Evolutionary conservation across 2,329 filamentous ascomycete genomes (phyloP), one percentile per base, ranked within the genome.

Genomic region (Pseudogymnoascus sp.): DNA sequence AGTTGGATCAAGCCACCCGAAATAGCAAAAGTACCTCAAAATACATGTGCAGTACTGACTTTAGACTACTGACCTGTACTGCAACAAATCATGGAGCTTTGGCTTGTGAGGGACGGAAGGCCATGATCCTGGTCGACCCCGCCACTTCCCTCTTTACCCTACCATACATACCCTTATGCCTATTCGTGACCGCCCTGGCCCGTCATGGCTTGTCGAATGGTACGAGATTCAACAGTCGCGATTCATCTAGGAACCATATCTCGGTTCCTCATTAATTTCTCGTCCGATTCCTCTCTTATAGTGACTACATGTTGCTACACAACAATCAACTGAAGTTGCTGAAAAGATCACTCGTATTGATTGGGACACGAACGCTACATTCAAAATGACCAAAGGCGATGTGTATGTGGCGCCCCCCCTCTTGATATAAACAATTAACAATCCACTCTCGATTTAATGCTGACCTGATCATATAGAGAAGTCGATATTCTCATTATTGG

Each of bases 401-500:
- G 49, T 62, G 61, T 62, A 56, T 38, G 61, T 62, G 31, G 42
- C 40, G 40, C 28, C 60, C 16, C 36, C 21, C 60, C 21, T 16
- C 34, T 59, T 59, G 11, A 59, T 46, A 40, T 46, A 40, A 34
- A 43, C 34, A 16, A 38, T 61, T 36, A 25, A 59, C 62, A 46
- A 61, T 31, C 11, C 18, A 12, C 25, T n/a, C 25, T 2, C n/a
- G 16, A 21, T n/a, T 28, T 31, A 34, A 18, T 34, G 25, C 49
- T 56, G 49, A 56, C 28, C 28, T 56, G 21, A 37, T 6, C 31
- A 72, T 62, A 60, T 12, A 77, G 92, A 77, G 88, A 91, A 74
- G 91, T 97, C 76, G 95, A 99, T 80, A 89, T 99, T 71, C 91
- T 99, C 75, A 88, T 99, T 78, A 97, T 97, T 81, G 95, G 95